phyloP scores from a whole-genome alignment of 2,329 filamentous ascomycete genomes.

The Xylaria sp. region DNA sequence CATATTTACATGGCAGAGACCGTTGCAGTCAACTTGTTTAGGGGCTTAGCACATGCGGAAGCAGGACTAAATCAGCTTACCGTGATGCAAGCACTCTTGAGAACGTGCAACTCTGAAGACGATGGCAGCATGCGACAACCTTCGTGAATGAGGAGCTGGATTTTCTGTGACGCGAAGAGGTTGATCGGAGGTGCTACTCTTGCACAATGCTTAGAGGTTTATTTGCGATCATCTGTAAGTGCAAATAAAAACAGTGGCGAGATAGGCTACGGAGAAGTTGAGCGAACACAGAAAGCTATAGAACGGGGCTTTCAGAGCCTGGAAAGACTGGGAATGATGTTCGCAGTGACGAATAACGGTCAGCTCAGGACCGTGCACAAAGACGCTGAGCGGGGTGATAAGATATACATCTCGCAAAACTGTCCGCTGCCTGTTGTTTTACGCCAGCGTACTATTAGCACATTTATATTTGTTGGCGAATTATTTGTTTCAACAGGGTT shows the following conservation, averaged over 20 bases:
- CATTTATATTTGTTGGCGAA: no score
- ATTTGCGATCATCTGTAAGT: neutral
- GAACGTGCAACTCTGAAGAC: neutral
- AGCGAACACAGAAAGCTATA: slow-evolving; percentile 8
- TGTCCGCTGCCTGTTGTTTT: slow-evolving; percentile 29
- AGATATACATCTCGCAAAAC: slow-evolving; percentile 21
- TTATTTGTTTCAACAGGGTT: no score
- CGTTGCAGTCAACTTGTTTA: neutral
- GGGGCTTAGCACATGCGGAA: neutral
- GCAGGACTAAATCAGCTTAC: neutral
- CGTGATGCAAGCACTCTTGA: neutral
- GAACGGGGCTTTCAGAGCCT: slow-evolving; percentile 22
- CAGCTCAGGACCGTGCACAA: slow-evolving; percentile 9
- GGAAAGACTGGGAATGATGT: slow-evolving; percentile 27
- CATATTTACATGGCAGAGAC: neutral
- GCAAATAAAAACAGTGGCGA: no score
- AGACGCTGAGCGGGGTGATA: slow-evolving; percentile 9
- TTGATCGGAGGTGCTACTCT: slow-evolving; percentile 12
- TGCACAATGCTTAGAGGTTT: neutral
- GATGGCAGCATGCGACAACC: neutral
- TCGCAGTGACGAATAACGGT: slow-evolving; percentile 5
- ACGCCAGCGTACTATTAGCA: neutral
- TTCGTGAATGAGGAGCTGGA: slow-evolving; percentile 5
- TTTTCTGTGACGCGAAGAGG: slow-evolving; percentile 2
- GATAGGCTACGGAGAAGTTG: neutral